Evolutionary conservation across 805 yeast genomes (phyloP).

Genomic region (Yamadazyma phyllophila): DNA sequence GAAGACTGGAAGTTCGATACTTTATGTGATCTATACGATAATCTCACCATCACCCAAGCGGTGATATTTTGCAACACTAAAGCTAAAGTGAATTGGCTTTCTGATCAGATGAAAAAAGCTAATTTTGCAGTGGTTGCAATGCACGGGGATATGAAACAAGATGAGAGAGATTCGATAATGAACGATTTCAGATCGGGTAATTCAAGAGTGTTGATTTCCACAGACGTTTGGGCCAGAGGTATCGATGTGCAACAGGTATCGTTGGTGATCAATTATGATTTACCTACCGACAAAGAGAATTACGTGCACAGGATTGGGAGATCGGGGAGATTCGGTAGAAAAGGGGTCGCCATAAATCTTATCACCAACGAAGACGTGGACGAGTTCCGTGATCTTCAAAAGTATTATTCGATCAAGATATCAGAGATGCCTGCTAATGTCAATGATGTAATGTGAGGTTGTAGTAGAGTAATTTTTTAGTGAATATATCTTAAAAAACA

Average conservation of each 20-base stretch:
- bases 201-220: conserved; percentile 90
- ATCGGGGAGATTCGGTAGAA: conserved; percentile 97
- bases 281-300: conserved; percentile 91
- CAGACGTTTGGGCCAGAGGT: conserved; percentile 98
- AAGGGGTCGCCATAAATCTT: conserved; percentile 96
- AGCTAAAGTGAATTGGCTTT: conserved; percentile 88
- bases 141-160: conserved; percentile 97
- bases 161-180: conserved; percentile 93
- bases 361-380: conserved; percentile 77
- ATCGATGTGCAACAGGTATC: conserved; percentile 98
- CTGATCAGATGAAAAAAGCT: conserved; percentile 71
- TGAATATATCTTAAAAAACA: too few relatives aligned
- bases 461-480: background rate
- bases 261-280: conserved; percentile 89
- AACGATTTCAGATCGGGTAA: conserved; percentile 91
- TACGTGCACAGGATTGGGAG: conserved; percentile 97
- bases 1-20: conserved; percentile 96
- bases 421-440: conserved; percentile 79
- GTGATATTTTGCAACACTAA: conserved; percentile 98
- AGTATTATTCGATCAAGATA: conserved; percentile 65
- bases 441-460: conserved; percentile 32
- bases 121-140: conserved; percentile 92
- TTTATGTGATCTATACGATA: conserved; percentile 90
- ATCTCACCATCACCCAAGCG: conserved; percentile 93
- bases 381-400: conserved; percentile 71